Base-by-base conservation (phyloP, 345 rosid genomes). In the Eucalyptus marginata region DNA sequence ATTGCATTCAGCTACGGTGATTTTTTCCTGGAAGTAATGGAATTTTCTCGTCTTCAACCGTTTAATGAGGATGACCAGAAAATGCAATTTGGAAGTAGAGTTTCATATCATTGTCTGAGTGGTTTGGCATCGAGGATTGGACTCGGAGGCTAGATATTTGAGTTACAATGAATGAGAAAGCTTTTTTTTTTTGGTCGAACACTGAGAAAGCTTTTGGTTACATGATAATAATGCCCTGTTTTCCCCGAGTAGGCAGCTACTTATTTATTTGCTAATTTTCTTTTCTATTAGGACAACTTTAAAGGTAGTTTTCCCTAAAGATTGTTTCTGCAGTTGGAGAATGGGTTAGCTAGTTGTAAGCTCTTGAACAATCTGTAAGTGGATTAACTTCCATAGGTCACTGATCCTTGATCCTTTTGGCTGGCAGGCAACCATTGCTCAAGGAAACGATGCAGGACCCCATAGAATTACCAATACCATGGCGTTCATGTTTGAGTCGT, bases 401-500 rank as follows among this genome's bases (percentile, higher is more conserved):
- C 62, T 18, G 4, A 86, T 51, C 27, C 33, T 24, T 2, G 47
- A 86, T 84, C 62, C 88, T 86, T 80, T 59, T 50, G 66, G 50
- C 81, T 86, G 50, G 62, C 93, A 96, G 98, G 97, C 97, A 31
- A 96, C 98, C 10, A 89, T 96, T 62, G 93, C 94, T 51, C 89
- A 56, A 3, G 98, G 94, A 88, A 94, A 94, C 49, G 94, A 96
- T 86, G 94, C 95, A 87, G 95, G 92, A 49, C 98, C 99, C 3
- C 89, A 89, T 47, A 95, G 91, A 91, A 94, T 98, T 88, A 93
- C 94, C 1, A 93, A 95, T 84, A 96, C 99, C 47, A 94, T 98
- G 98, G 98, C 98, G 20, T 98, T 98, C 93, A 98, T 98, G 99
- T 96, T 97, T 11, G 99, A 97, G 90, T 96, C 99, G 22, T 95